phyloP scores from a whole-genome alignment of 73 alveolate genomes.

The Paraurostyla sp. region DNA sequence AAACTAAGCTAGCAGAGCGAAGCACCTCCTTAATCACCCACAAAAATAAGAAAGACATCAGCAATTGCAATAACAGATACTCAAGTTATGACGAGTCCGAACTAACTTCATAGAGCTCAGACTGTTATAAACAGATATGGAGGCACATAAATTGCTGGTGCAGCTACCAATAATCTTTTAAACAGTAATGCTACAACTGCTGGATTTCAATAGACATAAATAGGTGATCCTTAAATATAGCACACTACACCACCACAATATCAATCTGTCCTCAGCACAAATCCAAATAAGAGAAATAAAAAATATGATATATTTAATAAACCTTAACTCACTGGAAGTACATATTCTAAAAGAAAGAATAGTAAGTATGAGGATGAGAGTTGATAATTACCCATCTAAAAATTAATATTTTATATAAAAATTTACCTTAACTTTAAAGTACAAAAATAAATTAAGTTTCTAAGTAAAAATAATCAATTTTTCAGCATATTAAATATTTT shows the following conservation, averaged over 20 bases:
- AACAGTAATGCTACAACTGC: neutral
- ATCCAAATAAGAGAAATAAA: constrained; percentile 23
- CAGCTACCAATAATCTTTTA: neutral
- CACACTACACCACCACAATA: neutral
- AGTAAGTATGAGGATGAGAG: neutral
- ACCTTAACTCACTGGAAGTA: constrained; percentile 29
- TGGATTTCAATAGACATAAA: neutral
- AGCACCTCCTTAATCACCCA: neutral
- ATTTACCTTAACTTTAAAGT: neutral
- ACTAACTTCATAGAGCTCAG: neutral
- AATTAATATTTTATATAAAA: too few relatives aligned
- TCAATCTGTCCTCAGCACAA: neutral
- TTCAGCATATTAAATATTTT: constrained; percentile 10
- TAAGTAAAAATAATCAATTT: constrained; percentile 5
- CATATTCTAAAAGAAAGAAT: constrained; percentile 7
- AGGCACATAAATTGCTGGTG: neutral
- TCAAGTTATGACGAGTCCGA: neutral
- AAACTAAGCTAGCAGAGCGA: neutral
- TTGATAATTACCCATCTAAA: neutral
- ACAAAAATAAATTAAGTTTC: neutral
- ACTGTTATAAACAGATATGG: neutral
- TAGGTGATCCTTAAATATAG: neutral
- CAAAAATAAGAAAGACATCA: neutral
- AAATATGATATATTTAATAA: constrained; percentile 40
- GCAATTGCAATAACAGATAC: neutral